Percentiles rank a stretch among this genome's conserved stretches.
These are phyloP conservation scores for Volvariella surrecta DNA, from an alignment of 1,284 basidiomycete genomes.

Conservation along the genomic window DNA sequence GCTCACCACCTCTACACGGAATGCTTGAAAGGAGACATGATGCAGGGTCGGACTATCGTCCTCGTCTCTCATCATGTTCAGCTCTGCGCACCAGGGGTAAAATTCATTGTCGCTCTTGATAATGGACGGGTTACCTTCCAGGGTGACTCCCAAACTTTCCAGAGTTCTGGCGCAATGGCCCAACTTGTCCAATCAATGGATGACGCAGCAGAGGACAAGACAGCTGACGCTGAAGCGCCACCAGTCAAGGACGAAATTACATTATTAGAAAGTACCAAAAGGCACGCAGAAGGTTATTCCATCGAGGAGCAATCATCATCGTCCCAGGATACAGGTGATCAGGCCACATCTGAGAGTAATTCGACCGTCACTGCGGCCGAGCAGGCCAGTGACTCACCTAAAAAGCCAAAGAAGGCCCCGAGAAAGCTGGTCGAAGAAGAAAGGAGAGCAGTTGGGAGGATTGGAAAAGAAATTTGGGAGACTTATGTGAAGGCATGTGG, in stretches of 20 bases:
- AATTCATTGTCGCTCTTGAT: constrained; percentile 75
- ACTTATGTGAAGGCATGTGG: constrained; percentile 74
- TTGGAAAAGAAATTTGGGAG: constrained; percentile 72
- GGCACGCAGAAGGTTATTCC: too few relatives aligned
- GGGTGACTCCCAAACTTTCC: constrained; percentile 63
- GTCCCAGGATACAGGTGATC: neutral
- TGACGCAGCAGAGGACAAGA: neutral
- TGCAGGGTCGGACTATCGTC: constrained; percentile 72
- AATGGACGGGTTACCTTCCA: constrained; percentile 78
- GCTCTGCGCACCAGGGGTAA: constrained; percentile 61
- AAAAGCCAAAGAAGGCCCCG: constrained; percentile 57
- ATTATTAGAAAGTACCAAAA: too few relatives aligned
- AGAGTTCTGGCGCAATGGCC: constrained; percentile 54
- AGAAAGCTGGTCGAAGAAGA: constrained; percentile 90
- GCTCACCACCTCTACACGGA: constrained; percentile 78
- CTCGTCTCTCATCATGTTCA: constrained; percentile 91
- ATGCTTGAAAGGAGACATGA: constrained; percentile 81
- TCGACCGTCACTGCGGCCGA: constrained; percentile 21
- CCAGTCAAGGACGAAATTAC: neutral
- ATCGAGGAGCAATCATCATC: neutral
- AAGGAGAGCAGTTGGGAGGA: constrained; percentile 78
- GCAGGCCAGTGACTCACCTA: constrained; percentile 16
- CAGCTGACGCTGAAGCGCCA: neutral
- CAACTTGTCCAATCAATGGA: constrained; percentile 55
- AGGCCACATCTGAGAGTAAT: neutral